Base-by-base conservation (phyloP, 768 basidiomycete species). In the Russula dissimulans region DNA sequence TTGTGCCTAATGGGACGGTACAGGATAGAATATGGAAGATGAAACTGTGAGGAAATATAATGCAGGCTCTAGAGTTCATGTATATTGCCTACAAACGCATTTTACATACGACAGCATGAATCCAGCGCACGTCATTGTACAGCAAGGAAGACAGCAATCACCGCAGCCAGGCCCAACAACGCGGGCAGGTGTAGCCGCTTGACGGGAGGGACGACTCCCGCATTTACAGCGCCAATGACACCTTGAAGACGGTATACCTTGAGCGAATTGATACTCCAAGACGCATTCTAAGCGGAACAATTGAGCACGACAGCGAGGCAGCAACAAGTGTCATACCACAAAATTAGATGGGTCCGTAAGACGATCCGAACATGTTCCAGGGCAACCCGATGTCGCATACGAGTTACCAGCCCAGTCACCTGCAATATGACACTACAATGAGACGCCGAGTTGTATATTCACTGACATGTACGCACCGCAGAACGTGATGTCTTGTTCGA, bases 361-460 rank as follows among this genome's bases (percentile, higher is more conserved):
- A 58, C 76, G 76, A 11, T 79, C 77, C 18, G 77, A 68, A 66
- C 89, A 91, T 34, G 86, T 85, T 43, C 88, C 89, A 5, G 89
- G 87, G 65, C 89, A 91, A 18, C 79, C 79, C 2, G 80, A 84
- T 10, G 86, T 86, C 5, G 81, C 78, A 66, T 90, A 90, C 5
- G 86, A 84, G 69, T 89, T 89, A 31, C 88, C 89, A 15, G 89
- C 89, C 89, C 89, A 90, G 71, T 89, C 88, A 65, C 85, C 86
- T 88, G 51, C 22, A 32, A 50, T 45, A 56, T 31, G 44, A 39
- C 65, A 53, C 44, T 56, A 8, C 56, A 14, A 42, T 59, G 53
- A 53, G 26, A 39, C 17, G 34, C 26, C 54, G 18, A 57, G 57
- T 59, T 54, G 57, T 54, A 14, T 15, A 42, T 22, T 31, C 29